Percentiles rank a stretch among this genome's conserved stretches.
These are phyloP conservation scores for Penicilliopsis zonata DNA, from an alignment of 495 filamentous ascomycete species.

Conservation along the genomic window DNA sequence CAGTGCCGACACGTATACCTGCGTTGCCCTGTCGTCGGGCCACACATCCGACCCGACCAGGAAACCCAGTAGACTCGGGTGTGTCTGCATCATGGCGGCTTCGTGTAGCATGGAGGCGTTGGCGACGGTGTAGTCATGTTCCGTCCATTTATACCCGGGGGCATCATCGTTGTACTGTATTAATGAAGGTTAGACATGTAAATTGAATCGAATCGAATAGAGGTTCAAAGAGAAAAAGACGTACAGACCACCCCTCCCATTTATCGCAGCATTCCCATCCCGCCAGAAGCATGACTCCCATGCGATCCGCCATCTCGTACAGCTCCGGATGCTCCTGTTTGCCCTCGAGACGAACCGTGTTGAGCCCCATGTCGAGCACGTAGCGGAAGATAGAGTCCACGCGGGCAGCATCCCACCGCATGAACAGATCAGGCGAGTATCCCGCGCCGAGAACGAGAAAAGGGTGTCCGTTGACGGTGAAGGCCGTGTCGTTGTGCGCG, in stretches of 20 bases:
- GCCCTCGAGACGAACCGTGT: slow-evolving; percentile 51
- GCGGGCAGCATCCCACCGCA: slow-evolving; percentile 37
- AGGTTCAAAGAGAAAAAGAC: neutral
- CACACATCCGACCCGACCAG: slow-evolving; percentile 52
- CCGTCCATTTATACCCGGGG: slow-evolving; percentile 33
- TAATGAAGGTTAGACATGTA: too few species aligned
- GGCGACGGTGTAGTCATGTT: slow-evolving; percentile 41
- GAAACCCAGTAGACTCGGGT: slow-evolving; percentile 44
- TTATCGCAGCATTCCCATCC: slow-evolving; percentile 64
- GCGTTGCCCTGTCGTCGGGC: slow-evolving; percentile 44
- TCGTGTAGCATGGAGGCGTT: slow-evolving; percentile 46
- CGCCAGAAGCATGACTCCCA: slow-evolving; percentile 49
- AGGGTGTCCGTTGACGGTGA: slow-evolving; percentile 40
- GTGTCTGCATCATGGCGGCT: slow-evolving; percentile 44
- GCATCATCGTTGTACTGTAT: slow-evolving; percentile 41
- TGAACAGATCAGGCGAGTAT: slow-evolving; percentile 49
- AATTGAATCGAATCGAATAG: neutral
- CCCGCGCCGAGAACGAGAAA: slow-evolving; percentile 52
- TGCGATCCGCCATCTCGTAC: slow-evolving; percentile 42
- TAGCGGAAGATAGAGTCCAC: slow-evolving; percentile 35
- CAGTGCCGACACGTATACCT: slow-evolving; percentile 37
- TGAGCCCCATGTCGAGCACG: slow-evolving; percentile 46
- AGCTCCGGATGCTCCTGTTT: slow-evolving; percentile 52
- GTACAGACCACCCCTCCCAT: slow-evolving; percentile 49
- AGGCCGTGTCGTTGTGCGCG: slow-evolving; percentile 39